Base-by-base conservation (phyloP, 805 yeast species). In the Wickerhamiella domercqiae region DNA sequence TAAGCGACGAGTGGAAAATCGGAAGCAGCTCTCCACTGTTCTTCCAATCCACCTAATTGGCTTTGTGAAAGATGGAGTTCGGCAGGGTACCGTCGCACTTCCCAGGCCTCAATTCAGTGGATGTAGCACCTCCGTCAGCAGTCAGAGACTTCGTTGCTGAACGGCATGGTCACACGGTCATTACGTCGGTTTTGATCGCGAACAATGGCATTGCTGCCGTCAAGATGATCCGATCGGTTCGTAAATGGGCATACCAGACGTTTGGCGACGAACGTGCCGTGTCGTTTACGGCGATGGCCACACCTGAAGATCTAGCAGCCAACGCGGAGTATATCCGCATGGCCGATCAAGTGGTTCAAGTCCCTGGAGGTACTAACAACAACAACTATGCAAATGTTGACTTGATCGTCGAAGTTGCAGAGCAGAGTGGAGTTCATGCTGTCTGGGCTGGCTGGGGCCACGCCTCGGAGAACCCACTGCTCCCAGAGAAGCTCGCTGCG, bases 391-490 rank as follows among this genome's bases (percentile, higher is more conserved):
- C 99, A 51, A 90, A 90, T 55, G 99, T 90, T 44, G 98, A 90
- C 49, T 68, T 90, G 44, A 90, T 90, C 59, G 96, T 90, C 34
- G 99, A 90, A 53, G 67, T 90, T 35, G 99, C 99, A 26, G 98
- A 90, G 64, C 78, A 96, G 65, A 78, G 93, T 32, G 73, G 82
- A 47, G 96, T 81, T 39, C 94, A 90, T 58, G 99, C 98, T 19
- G 99, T 90, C 41, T 90, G 99, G 99, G 99, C 99, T 25, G 99
- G 99, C 53, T 90, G 99, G 99, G 99, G 99, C 53, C 98, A 93
- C 58, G 99, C 99, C 21, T 82, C 95, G n/a, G 99, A 90, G 66
- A 87, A 93, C 63, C 99, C 99, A 20, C 59, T 66, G 34, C 71
- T 90, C 47, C 99, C 99, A 21, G 98, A 90, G 61, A 74, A 71